Percentiles rank a stretch among this genome's conserved stretches.
Evolutionary conservation across 176 grass and related monocot species (phyloP).

Genomic region (Aegilops sharonensis): DNA sequence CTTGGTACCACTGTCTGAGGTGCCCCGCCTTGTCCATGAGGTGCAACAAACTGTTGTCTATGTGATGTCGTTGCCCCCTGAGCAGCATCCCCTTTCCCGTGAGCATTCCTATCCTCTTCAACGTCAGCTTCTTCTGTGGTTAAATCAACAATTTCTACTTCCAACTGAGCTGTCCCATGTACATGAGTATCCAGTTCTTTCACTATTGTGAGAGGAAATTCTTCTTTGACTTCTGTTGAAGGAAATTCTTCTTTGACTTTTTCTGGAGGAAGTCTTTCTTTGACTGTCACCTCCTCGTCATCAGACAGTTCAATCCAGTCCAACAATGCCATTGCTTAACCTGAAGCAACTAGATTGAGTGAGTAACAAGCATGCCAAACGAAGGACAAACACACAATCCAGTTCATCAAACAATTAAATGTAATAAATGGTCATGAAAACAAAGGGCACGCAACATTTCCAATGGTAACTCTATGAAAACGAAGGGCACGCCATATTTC

Average conservation of each 20-base stretch:
- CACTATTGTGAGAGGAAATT: neutral
- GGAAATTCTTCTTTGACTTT: neutral
- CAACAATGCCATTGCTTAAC: neutral
- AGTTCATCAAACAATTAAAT: neutral
- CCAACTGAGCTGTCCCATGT: neutral
- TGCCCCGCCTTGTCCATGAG: neutral
- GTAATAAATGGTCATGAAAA: neutral
- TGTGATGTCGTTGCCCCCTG: neutral
- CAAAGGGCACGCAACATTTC: neutral
- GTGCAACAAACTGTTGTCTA: neutral
- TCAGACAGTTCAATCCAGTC: conserved; percentile 1
- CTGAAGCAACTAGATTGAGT: neutral
- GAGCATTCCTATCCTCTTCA: neutral
- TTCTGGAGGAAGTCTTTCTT: neutral
- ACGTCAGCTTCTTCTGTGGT: neutral
- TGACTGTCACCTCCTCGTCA: neutral
- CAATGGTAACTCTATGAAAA: neutral
- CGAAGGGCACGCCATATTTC: neutral
- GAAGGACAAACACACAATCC: neutral
- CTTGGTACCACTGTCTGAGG: neutral
- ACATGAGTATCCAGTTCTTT: neutral
- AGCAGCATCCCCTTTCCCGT: neutral
- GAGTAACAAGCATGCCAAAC: neutral
- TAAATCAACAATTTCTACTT: conserved; percentile 29
- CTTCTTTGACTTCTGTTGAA: neutral